Conservation (phyloP, 352 stramenopile genomes). For the Globisporangium spiculum region DNA sequence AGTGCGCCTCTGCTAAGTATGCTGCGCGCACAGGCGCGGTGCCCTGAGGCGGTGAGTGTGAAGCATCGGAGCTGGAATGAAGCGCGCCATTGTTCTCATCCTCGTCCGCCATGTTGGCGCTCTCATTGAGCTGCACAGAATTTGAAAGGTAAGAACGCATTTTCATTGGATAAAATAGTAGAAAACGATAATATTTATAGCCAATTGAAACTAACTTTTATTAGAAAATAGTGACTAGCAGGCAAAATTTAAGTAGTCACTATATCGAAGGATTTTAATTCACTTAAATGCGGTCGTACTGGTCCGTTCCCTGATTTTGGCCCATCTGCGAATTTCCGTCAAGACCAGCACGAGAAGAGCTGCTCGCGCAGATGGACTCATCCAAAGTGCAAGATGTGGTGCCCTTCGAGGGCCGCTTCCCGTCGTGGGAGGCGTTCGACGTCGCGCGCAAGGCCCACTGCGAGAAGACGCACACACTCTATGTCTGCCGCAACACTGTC, state of each 20-base stretch:
- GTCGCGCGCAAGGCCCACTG: constrained; percentile 59
- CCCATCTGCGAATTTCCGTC: too few relatives aligned
- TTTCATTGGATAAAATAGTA: background rate
- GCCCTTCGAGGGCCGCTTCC: constrained; percentile 62
- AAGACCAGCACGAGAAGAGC: constrained; percentile 23
- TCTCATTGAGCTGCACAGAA: background rate
- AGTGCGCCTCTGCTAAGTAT: background rate
- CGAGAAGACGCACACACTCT: constrained; percentile 79
- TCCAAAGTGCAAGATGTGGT: constrained; percentile 54
- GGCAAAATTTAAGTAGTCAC: background rate
- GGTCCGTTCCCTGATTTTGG: background rate
- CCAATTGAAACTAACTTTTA: background rate
- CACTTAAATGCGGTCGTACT: background rate
- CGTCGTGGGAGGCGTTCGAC: constrained; percentile 79
- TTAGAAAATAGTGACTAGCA: background rate
- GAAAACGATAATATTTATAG: background rate
- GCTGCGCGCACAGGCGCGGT: background rate
- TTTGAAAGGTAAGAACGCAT: too few relatives aligned
- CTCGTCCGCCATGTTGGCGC: background rate
- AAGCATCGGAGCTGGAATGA: background rate
- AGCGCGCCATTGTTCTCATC: background rate
- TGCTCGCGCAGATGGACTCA: constrained; percentile 9
- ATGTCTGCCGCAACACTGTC: constrained; percentile 77
- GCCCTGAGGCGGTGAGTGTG: background rate
- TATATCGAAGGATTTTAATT: background rate